Base-by-base conservation (phyloP, 805 yeast genomes). In the Suhomyces kilbournensis region DNA sequence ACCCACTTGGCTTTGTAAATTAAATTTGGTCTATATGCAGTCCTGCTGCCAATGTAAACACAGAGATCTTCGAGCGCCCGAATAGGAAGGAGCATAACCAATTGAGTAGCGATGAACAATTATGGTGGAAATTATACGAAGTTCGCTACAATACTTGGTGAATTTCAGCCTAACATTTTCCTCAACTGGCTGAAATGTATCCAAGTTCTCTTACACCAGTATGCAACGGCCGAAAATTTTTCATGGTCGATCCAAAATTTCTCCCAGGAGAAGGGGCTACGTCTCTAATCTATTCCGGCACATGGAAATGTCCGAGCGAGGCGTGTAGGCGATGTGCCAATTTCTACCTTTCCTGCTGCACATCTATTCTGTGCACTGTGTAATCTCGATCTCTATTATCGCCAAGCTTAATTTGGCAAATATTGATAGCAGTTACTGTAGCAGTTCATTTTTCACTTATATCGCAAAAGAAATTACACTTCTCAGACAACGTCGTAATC, bases 51-150 rank as follows among this genome's bases (percentile, higher is more conserved):
- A 46, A 46, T 42, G 50, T 48, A 48, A 48, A 48, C 44, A 48
- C 38, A n/a, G 17, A 10, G 23, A 26, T 46, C 26, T 30, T 12
- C 26, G 26, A 17, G 14, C 15, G 26, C 51, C 51, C 26, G 9
- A 52, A 25, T 46, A 48, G 52, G 52, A 43, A 44, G 46, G 47
- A 32, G 46, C 22, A 28, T 49, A 32, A 19, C 49, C 44, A 10
- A 19, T 53, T 46, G 48, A 32, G 55, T 42, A 42, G 47, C 38
- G 26, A 44, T 19, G 15, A 28, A 23, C 43, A n/a, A 32, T n/a
- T 32, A 12, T 32, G 17, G 17, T 32, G 35, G 17, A n/a, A n/a
- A 32, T n/a, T 32, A 8, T 6, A n/a, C 35, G 35, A 4, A 32
- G 17, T n/a, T 32, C 35, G 17, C 35, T 32, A n/a, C 35, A 32